These are phyloP conservation scores for Ilex asprella DNA, from an alignment of 257 asterid species.

Conservation along the genomic window DNA sequence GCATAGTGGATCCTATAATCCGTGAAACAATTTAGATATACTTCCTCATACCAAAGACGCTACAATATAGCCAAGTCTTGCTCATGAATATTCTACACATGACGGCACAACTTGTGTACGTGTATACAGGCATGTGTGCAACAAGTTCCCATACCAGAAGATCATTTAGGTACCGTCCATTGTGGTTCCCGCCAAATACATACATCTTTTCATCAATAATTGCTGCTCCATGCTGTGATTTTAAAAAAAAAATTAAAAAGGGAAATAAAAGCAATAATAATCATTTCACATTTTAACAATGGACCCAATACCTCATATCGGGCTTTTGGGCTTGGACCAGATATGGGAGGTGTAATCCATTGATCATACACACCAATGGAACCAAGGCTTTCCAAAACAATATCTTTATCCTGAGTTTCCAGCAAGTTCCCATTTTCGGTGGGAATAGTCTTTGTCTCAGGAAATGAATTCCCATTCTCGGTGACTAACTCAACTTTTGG, in stretches of 20 bases:
- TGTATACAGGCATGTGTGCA: slow-evolving; percentile 5
- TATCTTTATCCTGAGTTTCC: slow-evolving; percentile 79
- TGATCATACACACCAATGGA: slow-evolving; percentile 72
- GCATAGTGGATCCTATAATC: no score
- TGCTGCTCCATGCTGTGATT: slow-evolving; percentile 87
- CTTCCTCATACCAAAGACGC: no score
- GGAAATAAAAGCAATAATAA: slow-evolving; percentile 5
- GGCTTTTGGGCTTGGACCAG: slow-evolving; percentile 67
- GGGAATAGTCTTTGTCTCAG: slow-evolving; percentile 53
- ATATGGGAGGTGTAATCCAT: slow-evolving; percentile 76
- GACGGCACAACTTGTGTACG: neutral
- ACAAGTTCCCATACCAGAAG: slow-evolving; percentile 65
- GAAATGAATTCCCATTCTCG: slow-evolving; percentile 45
- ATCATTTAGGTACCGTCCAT: slow-evolving; percentile 91
- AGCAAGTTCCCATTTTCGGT: slow-evolving; percentile 61
- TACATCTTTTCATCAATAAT: slow-evolving; percentile 85
- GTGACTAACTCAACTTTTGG: slow-evolving; percentile 38
- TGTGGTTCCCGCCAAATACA: slow-evolving; percentile 90
- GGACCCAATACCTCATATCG: slow-evolving; percentile 64
- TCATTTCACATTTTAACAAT: neutral
- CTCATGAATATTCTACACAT: neutral
- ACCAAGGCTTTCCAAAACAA: slow-evolving; percentile 57
- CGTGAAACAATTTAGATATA: no score
- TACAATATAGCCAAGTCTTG: no score
- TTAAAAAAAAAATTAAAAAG: slow-evolving; percentile 17